Base-by-base conservation (phyloP, 305 asterid genomes). In the Nicotiana rustica region DNA sequence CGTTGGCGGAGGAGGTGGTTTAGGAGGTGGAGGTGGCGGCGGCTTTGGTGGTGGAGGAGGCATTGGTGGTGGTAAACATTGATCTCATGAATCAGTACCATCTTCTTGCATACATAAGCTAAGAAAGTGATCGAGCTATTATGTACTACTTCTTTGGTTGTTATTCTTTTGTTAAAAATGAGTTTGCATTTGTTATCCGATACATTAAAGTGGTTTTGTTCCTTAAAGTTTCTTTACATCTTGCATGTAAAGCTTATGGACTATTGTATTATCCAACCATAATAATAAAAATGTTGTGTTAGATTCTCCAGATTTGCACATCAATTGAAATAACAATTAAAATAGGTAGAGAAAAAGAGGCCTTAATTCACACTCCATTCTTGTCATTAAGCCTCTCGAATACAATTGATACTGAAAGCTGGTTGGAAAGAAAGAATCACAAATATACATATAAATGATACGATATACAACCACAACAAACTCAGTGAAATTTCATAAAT, bases 11-110 rank as follows among this genome's bases (percentile, higher is more conserved):
- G 84, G 84, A 25, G 2, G 66, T 4, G 80, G 64, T 9, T 8
- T 57, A n/a, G 84, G 84, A 35, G 84, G 69, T 56, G 84, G 84
- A 4, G 59, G 49, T 49, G 84, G 78, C 0, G 84, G 65, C 0
- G 79, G 80, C 3, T 38, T 70, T 10, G 84, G 84, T 21, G 69
- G 65, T 36, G 80, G 84, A 0, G 80, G 84, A 35, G 84, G 84
- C 67, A 62, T 44, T 31, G 84, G 84, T 17, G 80, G 80, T 17
- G 84, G 65, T 52, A 41, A 41, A 10, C 79, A 52, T 71, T 75
- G 55, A 31, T 75, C 15, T 33, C 25, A 31, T 75, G 25, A 25
- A 25, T 25, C 3, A 25, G 25, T 25, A 73, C 5, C 9, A 49
- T 25, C 29, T 7, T 49, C 1, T 49, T 49, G 79, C 79, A 49